Base-by-base conservation (phyloP, 768 basidiomycete species). In the Melanogaster broomeanus region DNA sequence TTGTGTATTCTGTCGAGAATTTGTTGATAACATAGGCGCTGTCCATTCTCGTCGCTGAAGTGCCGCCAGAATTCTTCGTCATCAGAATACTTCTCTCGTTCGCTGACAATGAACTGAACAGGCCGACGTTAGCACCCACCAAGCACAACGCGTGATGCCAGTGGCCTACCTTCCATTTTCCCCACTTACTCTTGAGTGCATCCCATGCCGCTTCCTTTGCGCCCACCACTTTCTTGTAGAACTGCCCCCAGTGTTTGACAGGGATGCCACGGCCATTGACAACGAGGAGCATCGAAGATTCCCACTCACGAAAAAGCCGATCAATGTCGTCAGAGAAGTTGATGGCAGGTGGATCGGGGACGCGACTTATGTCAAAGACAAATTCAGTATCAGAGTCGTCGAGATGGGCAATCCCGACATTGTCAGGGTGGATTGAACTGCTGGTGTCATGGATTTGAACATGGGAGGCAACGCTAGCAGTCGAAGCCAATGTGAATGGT, bases 231-330 rank as follows among this genome's bases (percentile, higher is more conserved):
- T 56, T 60, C 53, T 58, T 56, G 47, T 58, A 59, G 41, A 63
- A 42, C 28, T 31, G 18, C 6, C 28, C 42, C 63, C 60, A 63
- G 48, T 58, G 49, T 24, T 59, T 56, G 44, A 65, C 18, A 0
- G 58, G 54, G 19, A 43, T 49, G 2, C 42, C 25, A 8, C 27
- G 49, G 1, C 49, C 41, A 24, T 43, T 42, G 49, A 49, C 15
- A 8, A 30, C 4, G 12, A 49, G 34, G 1, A 50, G 42, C 2
- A 25, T 21, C 4, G 5, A 50, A 3, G 5, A 9, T 16, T 43
- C 42, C 25, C 49, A 50, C 30, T 52, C 31, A 11, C 31, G 18
- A 9, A 39, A 52, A 9, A 42, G 44, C 2, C 12, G 6, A 21
- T 41, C 25, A 3, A 52, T 45, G 22, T 52, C 22, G 5, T 28